Conservation (phyloP, 495 filamentous ascomycete genomes). For the Penicillium salamii region DNA sequence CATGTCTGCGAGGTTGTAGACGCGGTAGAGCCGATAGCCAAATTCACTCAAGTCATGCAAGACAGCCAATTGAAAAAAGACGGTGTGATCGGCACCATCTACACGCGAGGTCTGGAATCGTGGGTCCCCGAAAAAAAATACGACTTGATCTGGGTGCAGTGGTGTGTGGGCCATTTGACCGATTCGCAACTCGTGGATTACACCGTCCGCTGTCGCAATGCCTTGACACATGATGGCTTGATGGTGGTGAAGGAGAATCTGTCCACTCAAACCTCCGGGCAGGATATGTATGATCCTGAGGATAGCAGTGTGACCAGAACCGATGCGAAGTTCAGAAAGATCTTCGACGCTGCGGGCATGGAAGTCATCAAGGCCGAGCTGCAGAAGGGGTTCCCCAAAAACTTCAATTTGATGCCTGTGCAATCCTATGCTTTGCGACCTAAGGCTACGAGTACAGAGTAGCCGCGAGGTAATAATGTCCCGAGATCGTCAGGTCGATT, state of each 20-base stretch:
- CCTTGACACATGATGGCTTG: slow-evolving; percentile 47
- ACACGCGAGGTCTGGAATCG: slow-evolving; percentile 70
- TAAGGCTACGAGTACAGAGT: slow-evolving; percentile 3
- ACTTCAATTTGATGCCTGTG: slow-evolving; percentile 64
- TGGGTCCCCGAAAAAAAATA: slow-evolving; percentile 64
- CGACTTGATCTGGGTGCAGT: slow-evolving; percentile 70
- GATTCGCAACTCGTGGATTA: slow-evolving; percentile 71
- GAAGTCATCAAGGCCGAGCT: slow-evolving; percentile 66
- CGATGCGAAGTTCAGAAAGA: slow-evolving; percentile 62
- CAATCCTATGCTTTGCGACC: slow-evolving; percentile 65
- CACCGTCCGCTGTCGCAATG: slow-evolving; percentile 56
- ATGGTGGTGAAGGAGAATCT: slow-evolving; percentile 90
- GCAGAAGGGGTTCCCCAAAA: slow-evolving; percentile 69
- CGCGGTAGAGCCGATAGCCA: slow-evolving; percentile 57
- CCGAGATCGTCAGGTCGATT: no score
- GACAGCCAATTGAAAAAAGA: slow-evolving; percentile 26
- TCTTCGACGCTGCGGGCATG: slow-evolving; percentile 71
- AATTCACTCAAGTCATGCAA: slow-evolving; percentile 42
- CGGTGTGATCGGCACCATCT: slow-evolving; percentile 58
- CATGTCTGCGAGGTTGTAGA: slow-evolving; percentile 53
- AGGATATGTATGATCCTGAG: slow-evolving; percentile 71
- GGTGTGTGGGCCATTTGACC: slow-evolving; percentile 91
- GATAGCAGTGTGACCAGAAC: slow-evolving; percentile 81
- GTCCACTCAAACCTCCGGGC: slow-evolving; percentile 50
- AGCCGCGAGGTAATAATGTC: no score